Evolutionary conservation across 2,329 filamentous ascomycete species (phyloP), one percentile per base, ranked within the genome.

Genomic region (Colletotrichum ledebouriae): DNA sequence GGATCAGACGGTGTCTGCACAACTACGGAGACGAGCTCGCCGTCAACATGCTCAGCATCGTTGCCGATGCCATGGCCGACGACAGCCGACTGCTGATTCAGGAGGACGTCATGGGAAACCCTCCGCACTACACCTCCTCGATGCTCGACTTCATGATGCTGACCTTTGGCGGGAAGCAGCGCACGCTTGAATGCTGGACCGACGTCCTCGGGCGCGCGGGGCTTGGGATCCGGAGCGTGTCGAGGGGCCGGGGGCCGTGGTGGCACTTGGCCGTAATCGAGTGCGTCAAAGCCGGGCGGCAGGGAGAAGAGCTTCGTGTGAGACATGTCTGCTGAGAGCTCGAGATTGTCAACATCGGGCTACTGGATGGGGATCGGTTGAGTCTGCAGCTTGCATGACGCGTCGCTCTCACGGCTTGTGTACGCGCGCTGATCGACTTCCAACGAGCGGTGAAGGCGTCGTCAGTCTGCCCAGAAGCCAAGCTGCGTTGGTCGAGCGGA

Each of bases 1-100:
- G 75, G 72, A 78, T 78, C 64, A 74, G 74, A 42, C 76, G 77
- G n/a, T 78, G 77, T 50, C 75, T 82, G 3, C 80, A 82, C 64
- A 77, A 81, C 64, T 81, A 80, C 70, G 70, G 75, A 33, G 78
- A 80, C 62, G 72, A 75, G 2, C 71, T 75, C 12, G 74, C 73
- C 5, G 72, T 76, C 2, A 63, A 72, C 41, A 80, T 81, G 9
- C 72, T 81, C 22, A 59, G 73, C 60, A 73, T 74, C 11, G 61
- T 79, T 3, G 67, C 72, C 1, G 71, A 70, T 3, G 77, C 78
- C 33, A 75, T 80, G 73, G 74, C 73, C 10, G 33, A 60, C 0
- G 77, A 80, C 58, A 79, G 77, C 70, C 73, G 72, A 22, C 70
- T 80, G 1, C 72, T 80, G 9, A 75, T 80, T 17, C 72, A 76